These are phyloP conservation scores for Suillus decipiens DNA, from an alignment of 768 basidiomycete species.

Conservation along the genomic window DNA sequence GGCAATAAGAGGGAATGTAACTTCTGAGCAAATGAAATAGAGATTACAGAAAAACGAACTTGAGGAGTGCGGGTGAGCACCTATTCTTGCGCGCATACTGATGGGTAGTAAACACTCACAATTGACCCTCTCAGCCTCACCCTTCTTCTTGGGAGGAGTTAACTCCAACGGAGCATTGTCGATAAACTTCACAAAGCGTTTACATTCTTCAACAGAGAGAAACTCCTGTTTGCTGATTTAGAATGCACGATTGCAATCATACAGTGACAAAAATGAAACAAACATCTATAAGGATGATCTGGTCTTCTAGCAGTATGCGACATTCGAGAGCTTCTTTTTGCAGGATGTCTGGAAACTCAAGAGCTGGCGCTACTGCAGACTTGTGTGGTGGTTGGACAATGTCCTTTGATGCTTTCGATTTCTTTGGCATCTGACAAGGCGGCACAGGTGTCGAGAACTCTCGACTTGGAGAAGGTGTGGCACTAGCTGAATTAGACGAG, in stretches of 20 bases:
- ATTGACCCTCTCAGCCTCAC: constrained; percentile 72
- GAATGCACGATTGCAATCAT: not conserved
- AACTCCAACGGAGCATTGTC: constrained; percentile 60
- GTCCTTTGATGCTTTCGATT: constrained; percentile 4
- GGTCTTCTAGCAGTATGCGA: constrained; percentile 56
- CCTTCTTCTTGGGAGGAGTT: constrained; percentile 70
- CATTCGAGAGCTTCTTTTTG: constrained; percentile 49
- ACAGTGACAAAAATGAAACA: constrained; percentile 19
- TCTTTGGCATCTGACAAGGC: constrained; percentile 15
- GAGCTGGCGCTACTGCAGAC: constrained; percentile 1
- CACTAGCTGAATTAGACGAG: not conserved
- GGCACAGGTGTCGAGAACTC: too few relatives aligned
- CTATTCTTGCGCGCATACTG: not conserved
- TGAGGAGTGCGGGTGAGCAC: not conserved
- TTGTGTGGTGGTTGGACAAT: not conserved
- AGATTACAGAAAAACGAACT: constrained; percentile 67
- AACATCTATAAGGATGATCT: constrained; percentile 64
- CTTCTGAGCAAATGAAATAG: constrained; percentile 55
- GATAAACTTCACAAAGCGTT: constrained; percentile 57
- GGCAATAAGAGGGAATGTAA: constrained; percentile 53
- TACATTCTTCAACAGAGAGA: constrained; percentile 63
- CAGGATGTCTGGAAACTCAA: constrained; percentile 46
- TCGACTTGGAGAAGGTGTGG: not conserved
- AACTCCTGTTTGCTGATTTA: constrained; percentile 45
- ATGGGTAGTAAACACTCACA: constrained; percentile 39